Evolutionary conservation across 2,329 filamentous ascomycete genomes (phyloP), one percentile per base, ranked within the genome.

Genomic region (Corinectria fuckeliana): DNA sequence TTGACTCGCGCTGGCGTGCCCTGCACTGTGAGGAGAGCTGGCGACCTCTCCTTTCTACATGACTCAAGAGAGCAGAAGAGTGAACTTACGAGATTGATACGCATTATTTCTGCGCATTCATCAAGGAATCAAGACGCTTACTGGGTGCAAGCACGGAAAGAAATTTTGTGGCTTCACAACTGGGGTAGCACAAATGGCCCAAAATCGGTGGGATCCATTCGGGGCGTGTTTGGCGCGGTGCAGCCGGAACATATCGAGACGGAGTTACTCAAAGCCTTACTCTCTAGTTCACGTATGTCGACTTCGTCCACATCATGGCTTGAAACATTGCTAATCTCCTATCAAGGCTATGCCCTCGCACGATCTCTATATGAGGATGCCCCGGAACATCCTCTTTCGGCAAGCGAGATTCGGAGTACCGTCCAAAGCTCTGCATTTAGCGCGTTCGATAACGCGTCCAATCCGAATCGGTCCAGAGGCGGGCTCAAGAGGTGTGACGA

Each of bases 381-480:
- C 0, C 70, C 76, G 2, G 78, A 85, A 16, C 75, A 72, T 3
- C 82, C 83, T 4, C 77, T 91, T 3, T 69, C 81, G 2, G 69
- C 72, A 3, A 74, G 81, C 3, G 72, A 81, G 6, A 75, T 92
- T 1, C 84, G 87, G 69, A 81, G 86, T 4, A 85, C 86, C 1
- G 79, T 92, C 8, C 77, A 91, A 39, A 80, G 80, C 1, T 81
- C 87, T 45, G 88, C 89, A 1, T 83, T 93, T 78, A 81, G 85
- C 53, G 85, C 89, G 4, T 95, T 93, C 70, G 91, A 95, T 69
- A 91, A 91, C 70, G 91, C 91, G 3, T 91, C 89, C 20, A 95
- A 95, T 69, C 90, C 90, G 1, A 93, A 94, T 67, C 86, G 86
- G 55, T 91, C 85, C 2, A 83, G 91, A 64, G 91, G 91, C 14